A percentile compares a stretch with the other conserved stretches of the same genome.
Evolutionary conservation across 352 stramenopile species (phyloP).

Genomic region (Pythium scleroteichum): DNA sequence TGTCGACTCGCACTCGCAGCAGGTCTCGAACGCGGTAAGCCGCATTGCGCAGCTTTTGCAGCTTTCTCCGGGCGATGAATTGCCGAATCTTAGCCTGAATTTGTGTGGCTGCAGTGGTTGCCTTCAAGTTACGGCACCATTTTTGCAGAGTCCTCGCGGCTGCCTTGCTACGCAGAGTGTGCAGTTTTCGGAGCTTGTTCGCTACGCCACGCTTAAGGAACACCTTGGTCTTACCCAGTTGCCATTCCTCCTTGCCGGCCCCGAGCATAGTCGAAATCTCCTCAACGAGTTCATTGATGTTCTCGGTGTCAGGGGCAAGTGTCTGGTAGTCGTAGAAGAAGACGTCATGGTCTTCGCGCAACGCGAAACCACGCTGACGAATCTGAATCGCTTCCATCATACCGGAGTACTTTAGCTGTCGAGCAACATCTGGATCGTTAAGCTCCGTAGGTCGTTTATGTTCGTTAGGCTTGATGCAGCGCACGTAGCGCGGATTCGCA

Average conservation of each 20-base stretch:
- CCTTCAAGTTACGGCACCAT: constrained; percentile 77
- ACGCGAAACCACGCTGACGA: constrained; percentile 82
- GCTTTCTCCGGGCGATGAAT: constrained; percentile 56
- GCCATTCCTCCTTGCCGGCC: constrained; percentile 88
- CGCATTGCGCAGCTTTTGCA: constrained; percentile 53
- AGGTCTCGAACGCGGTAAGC: constrained; percentile 66
- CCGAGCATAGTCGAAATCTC: constrained; percentile 86
- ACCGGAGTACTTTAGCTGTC: constrained; percentile 89
- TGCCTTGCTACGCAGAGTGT: constrained; percentile 82
- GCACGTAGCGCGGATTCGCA: constrained; percentile 86
- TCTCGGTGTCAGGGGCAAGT: constrained; percentile 81
- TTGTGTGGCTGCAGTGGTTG: constrained; percentile 49
- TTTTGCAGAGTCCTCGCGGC: constrained; percentile 80
- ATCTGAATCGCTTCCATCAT: constrained; percentile 93
- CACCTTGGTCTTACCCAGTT: constrained; percentile 87
- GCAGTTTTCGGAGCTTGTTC: constrained; percentile 81
- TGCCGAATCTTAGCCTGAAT: constrained; percentile 78
- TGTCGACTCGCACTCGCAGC: constrained; percentile 60
- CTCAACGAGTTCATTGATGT: constrained; percentile 80
- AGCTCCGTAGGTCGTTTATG: constrained; percentile 76
- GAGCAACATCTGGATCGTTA: constrained; percentile 81
- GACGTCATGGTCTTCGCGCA: constrained; percentile 88
- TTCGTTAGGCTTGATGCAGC: constrained; percentile 90
- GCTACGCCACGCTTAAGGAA: constrained; percentile 82
- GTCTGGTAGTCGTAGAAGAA: constrained; percentile 92